These are phyloP conservation scores for Podaxis pistillaris DNA, from an alignment of 768 basidiomycete species.

Conservation along the genomic window DNA sequence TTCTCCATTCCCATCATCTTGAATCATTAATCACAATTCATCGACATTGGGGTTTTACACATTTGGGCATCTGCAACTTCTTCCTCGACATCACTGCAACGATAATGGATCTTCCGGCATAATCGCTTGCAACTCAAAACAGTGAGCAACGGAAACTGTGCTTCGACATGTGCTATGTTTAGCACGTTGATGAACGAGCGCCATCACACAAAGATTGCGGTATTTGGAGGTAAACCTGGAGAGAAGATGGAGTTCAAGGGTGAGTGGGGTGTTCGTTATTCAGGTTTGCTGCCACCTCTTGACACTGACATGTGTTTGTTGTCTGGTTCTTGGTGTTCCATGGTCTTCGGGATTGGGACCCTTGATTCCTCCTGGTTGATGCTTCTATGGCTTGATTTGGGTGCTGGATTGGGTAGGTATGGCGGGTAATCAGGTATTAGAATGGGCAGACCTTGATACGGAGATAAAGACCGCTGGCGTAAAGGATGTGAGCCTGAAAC, in stretches of 20 bases:
- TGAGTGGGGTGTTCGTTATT: constrained; percentile 12
- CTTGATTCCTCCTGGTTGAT: not conserved
- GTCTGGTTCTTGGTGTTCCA: not conserved
- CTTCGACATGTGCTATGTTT: constrained; percentile 65
- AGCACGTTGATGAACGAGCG: constrained; percentile 59
- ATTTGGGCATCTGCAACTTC: not conserved
- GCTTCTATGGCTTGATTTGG: not conserved
- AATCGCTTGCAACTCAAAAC: not conserved
- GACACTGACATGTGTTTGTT: not conserved
- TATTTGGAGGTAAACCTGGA: constrained; percentile 58
- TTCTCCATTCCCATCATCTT: not conserved
- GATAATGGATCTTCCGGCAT: not conserved
- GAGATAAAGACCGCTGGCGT: constrained; percentile 60
- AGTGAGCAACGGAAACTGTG: constrained; percentile 49
- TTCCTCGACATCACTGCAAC: not conserved
- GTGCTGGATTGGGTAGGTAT: constrained; percentile 32
- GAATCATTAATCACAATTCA: not conserved
- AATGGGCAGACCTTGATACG: constrained; percentile 58
- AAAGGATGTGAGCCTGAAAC: constrained; percentile 34
- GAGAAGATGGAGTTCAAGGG: constrained; percentile 51
- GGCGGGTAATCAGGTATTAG: constrained; percentile 63
- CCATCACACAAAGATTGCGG: constrained; percentile 48
- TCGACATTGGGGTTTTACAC: not conserved
- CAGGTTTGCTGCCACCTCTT: not conserved
- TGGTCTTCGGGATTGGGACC: not conserved